A percentile compares a stretch with the other conserved stretches of the same genome.
Conservation (phyloP, 805 yeast genomes). For the Candida tallmaniae region DNA sequence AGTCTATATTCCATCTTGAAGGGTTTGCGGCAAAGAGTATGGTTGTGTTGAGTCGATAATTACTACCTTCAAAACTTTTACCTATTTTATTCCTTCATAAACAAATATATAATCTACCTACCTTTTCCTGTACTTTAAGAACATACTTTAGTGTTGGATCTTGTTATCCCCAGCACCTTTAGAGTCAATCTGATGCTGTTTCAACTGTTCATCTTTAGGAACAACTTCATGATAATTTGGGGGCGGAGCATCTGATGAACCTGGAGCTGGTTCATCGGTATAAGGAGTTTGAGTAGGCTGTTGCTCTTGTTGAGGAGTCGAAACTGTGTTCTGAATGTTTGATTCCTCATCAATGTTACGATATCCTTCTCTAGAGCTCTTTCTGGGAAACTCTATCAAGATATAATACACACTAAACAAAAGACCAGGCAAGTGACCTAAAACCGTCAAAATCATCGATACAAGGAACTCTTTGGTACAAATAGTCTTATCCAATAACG, state of each 20-base stretch:
- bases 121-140: too few relatives aligned
- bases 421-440: constrained; percentile 32
- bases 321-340: background rate
- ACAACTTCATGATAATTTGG: constrained; percentile 11
- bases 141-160: constrained; percentile 21
- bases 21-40: constrained; percentile 88
- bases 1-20: constrained; percentile 90
- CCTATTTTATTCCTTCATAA: too few relatives aligned
- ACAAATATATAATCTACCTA: too few relatives aligned
- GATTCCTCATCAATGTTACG: constrained; percentile 19
- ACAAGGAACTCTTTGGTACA: constrained; percentile 32
- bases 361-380: constrained; percentile 7
- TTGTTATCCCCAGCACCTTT: constrained; percentile 21
- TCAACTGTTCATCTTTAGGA: background rate
- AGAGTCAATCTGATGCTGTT: constrained; percentile 3
- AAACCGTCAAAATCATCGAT: constrained; percentile 24
- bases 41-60: constrained; percentile 41
- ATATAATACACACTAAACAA: constrained; percentile 28
- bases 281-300: constrained; percentile 3
- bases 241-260: constrained; percentile 7
- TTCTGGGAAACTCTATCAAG: constrained; percentile 15
- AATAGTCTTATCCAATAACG: constrained; percentile 25
- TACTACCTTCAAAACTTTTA: too few relatives aligned
- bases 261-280: constrained; percentile 6
- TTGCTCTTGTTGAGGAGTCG: constrained; percentile 6